Evolutionary conservation across 148 eudicot species (phyloP), one percentile per base, ranked within the genome.

Genomic region (Hydrangea macrophylla): DNA sequence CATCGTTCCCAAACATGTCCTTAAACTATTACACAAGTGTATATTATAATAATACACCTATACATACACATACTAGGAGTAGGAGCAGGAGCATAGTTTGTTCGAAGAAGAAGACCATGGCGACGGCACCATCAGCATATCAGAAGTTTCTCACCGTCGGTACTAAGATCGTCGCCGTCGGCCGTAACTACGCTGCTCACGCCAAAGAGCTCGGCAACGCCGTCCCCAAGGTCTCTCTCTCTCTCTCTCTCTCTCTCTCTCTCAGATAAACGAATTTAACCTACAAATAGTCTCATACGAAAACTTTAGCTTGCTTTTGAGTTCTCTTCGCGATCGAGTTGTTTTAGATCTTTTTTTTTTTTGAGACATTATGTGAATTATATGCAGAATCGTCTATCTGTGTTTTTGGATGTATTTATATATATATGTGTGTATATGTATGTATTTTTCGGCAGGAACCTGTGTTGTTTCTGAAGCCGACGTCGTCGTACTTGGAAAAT

Each of bases 151-250:
- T 91, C 4, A 69, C 71, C 76, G 69, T 77, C 13, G 97, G 97
- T 10, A 91, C 94, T 9, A 91, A 91, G 76, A 86, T 91, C 82
- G 70, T 91, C 77, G 89, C 70, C 62, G 97, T 91, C 63, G 97
- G 97, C 56, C 89, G 97, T 0, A 91, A 91, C 81, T 91, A 91
- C 83, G 86, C 85, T 37, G 89, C 91, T 56, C 97, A 91, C 70
- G 97, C 97, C 55, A 91, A 86, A 63, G 97, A 91, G 71, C 97
- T 91, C 58, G 97, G 97, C 53, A 91, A 91, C 81, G 85, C 95
- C 70, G 89, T 88, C 26, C 95, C 95, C 64, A 88, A 88, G 82
- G 95, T 86, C 30, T 0, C 8, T 10, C 55, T 20, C 23, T 15
- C 12, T 12, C 31, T 11, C 13, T 50, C 30, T 18, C 11, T 11